A percentile compares a stretch with the other conserved stretches of the same genome.
These are phyloP conservation scores for Neurospora africana DNA, from an alignment of 495 filamentous ascomycete genomes.

Conservation along the genomic window DNA sequence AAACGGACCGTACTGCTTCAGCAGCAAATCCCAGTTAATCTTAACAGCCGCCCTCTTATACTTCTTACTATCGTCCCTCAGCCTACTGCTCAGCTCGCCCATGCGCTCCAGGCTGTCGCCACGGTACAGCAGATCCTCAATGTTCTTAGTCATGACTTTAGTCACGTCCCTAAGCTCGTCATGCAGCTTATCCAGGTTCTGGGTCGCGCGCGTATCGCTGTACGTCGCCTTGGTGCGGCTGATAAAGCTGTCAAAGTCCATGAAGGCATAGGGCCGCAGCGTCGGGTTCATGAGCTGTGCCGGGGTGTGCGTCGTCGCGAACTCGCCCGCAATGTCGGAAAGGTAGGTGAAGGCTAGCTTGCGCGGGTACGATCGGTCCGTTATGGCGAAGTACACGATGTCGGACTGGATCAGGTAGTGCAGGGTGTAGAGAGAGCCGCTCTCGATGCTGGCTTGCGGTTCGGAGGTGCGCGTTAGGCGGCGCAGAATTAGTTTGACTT, in stretches of 20 bases:
- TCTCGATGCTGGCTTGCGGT: constrained; percentile 85
- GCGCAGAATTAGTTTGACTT: constrained; percentile 82
- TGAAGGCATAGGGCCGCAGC: constrained; percentile 87
- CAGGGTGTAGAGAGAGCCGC: constrained; percentile 58
- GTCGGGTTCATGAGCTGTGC: constrained; percentile 66
- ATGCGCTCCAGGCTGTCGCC: constrained; percentile 93
- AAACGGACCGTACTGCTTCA: constrained; percentile 95
- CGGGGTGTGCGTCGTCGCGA: constrained; percentile 70
- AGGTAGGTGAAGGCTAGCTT: constrained; percentile 99
- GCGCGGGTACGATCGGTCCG: constrained; percentile 87
- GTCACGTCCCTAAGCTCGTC: constrained; percentile 96
- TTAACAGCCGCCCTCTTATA: constrained; percentile 85
- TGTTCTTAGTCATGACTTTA: constrained; percentile 99
- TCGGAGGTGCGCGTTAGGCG: constrained; percentile 79
- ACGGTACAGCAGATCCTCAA: constrained; percentile 92
- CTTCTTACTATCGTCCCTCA: constrained; percentile 88
- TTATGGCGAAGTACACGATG: constrained; percentile 85
- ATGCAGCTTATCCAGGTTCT: constrained; percentile 82
- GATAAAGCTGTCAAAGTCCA: constrained; percentile 98
- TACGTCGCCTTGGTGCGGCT: constrained; percentile 87
- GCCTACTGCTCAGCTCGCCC: constrained; percentile 80
- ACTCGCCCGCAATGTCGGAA: constrained; percentile 80
- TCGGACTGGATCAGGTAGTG: constrained; percentile 80
- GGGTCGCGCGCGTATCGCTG: constrained; percentile 78
- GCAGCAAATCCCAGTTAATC: constrained; percentile 95